These are phyloP conservation scores for Proliferodiscus dingleyae DNA, from an alignment of 2,329 filamentous ascomycete genomes.

Conservation along the genomic window DNA sequence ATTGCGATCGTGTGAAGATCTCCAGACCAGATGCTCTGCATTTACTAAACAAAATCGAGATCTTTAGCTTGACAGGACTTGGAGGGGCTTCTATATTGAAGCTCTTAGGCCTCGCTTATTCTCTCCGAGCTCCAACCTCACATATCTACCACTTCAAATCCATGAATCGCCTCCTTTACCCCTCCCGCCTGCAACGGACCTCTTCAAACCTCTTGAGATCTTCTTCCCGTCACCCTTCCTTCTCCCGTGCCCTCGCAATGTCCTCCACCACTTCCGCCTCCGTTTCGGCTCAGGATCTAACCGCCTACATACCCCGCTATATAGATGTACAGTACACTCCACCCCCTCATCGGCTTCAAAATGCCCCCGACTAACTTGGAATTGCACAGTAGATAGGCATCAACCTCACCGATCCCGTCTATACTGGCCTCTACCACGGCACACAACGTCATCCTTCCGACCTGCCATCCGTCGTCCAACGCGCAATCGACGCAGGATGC, in stretches of 20 bases:
- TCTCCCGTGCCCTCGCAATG: slow-evolving; percentile 12
- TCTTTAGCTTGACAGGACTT: too few relatives aligned
- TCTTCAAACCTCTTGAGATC: not conserved
- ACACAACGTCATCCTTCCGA: slow-evolving; percentile 71
- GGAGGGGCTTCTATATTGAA: too few relatives aligned
- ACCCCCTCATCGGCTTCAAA: not conserved
- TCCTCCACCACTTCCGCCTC: not conserved
- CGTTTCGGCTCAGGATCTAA: not conserved
- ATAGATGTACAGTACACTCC: slow-evolving; percentile 48
- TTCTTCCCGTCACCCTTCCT: not conserved
- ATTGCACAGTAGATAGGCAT: slow-evolving; percentile 66
- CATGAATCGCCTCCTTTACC: slow-evolving; percentile 1
- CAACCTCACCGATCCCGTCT: slow-evolving; percentile 91
- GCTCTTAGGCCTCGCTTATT: too few relatives aligned
- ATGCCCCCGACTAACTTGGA: not conserved
- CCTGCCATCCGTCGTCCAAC: slow-evolving; percentile 68
- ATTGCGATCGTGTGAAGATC: too few relatives aligned
- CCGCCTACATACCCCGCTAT: slow-evolving; percentile 44
- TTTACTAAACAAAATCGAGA: too few relatives aligned
- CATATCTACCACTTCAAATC: not conserved
- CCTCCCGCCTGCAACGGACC: not conserved
- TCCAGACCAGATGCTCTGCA: too few relatives aligned
- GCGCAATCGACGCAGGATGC: slow-evolving; percentile 75
- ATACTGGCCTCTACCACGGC: slow-evolving; percentile 77
- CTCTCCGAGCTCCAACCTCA: not conserved